Conservation (phyloP, 257 asterid species). For the Gentiana macrophylla region DNA sequence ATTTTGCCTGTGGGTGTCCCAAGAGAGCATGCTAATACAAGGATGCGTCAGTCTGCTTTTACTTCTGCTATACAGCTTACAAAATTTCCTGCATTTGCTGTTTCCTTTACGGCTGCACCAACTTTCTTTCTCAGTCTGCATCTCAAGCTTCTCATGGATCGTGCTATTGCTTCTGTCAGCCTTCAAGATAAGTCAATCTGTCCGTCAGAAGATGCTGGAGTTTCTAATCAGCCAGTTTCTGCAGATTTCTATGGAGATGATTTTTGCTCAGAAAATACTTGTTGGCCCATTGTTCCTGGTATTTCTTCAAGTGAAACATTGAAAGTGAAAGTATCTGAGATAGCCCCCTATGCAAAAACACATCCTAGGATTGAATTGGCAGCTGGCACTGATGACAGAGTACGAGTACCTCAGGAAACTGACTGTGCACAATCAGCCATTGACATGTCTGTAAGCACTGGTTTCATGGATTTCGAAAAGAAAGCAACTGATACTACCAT, state of each 20-base stretch:
- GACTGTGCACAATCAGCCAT: conserved; percentile 14
- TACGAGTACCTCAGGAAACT: conserved; percentile 15
- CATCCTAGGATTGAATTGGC: conserved; percentile 17
- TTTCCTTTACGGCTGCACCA: conserved; percentile 43
- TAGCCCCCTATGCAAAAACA: conserved; percentile 16
- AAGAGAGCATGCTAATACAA: conserved; percentile 30
- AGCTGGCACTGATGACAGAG: conserved; percentile 17
- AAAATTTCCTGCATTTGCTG: conserved; percentile 32
- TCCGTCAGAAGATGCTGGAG: conserved; percentile 27
- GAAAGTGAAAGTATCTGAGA: conserved; percentile 15
- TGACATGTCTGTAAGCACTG: conserved; percentile 10
- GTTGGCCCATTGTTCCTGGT: conserved; percentile 12
- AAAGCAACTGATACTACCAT: conserved; percentile 13
- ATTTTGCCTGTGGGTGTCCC: conserved; percentile 41
- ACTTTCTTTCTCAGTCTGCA: conserved; percentile 33
- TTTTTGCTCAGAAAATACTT: conserved; percentile 21
- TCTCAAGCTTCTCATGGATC: conserved; percentile 34
- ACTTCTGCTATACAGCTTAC: conserved; percentile 27
- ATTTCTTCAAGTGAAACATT: conserved; percentile 16
- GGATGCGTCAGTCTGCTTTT: conserved; percentile 26
- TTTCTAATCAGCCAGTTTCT: conserved; percentile 20
- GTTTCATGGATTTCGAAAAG: conserved; percentile 12
- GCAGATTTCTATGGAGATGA: conserved; percentile 19
- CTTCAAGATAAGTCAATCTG: conserved; percentile 20
- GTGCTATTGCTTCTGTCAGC: conserved; percentile 21